Evolutionary conservation across 306 rosid genomes (phyloP), one percentile per base, ranked within the genome.

Genomic region (Macrotyloma uniflorum): DNA sequence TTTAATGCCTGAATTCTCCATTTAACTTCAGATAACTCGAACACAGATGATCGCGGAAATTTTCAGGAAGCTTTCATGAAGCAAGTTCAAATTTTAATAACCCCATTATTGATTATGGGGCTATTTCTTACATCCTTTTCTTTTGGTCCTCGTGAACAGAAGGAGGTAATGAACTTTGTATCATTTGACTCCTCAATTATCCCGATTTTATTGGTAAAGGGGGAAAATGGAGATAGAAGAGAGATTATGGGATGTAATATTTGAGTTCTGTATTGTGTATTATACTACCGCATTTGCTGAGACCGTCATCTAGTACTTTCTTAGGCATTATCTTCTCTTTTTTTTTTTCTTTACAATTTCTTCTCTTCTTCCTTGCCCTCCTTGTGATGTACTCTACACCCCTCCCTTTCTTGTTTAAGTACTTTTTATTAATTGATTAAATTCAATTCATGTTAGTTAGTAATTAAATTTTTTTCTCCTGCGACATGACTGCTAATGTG

Each of bases 1-100:
- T 46, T 40, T 67, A 46, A 58, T 66, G 62, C 80, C 66, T 70
- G 73, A 20, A 14, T 64, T 77, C 28, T 62, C 23, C 22, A 16
- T 85, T 58, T 79, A 30, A 54, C 85, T 79, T 76, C 89, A 95
- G 99, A 91, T 3, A 92, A 85, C 7, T 87, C 98, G 6, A 87
- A 86, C 73, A 64, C 93, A 0, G 98, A 91, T 36, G 98, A 86
- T 20, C 80, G 77, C 0, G 91, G 91, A 45, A 83, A 33, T 79
- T 90, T 85, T 85, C 89, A 86, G 67, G 92, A 90, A 51, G 15
- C 84, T 53, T 81, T 93, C 77, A 18, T 87, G 84, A 93, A 74
- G 83, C 87, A 86, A 70, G 76, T 87, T 76, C 91, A 88, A 70
- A 90, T 78, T 64, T 43, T 90, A 45, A 5, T 87, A 42, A 81